phyloP scores from a whole-genome alignment of 768 basidiomycete genomes.

The Lactarius evosmus region DNA sequence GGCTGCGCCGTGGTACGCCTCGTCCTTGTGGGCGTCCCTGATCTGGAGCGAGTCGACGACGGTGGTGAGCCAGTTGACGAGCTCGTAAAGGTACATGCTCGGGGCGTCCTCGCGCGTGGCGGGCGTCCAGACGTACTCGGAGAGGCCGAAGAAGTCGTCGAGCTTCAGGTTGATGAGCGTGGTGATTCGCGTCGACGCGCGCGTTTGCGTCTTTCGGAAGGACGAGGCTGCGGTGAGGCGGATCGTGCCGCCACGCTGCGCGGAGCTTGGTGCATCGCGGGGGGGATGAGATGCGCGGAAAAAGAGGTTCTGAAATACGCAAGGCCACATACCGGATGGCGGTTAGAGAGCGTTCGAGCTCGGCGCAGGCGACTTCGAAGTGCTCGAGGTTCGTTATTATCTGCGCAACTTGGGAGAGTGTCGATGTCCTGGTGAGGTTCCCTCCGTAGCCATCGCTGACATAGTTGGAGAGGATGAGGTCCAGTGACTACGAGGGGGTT shows the following conservation, averaged over 20 bases:
- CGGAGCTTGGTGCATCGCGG: constrained; percentile 58
- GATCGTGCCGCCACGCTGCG: constrained; percentile 80
- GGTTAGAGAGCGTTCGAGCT: constrained; percentile 81
- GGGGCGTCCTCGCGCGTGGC: constrained; percentile 65
- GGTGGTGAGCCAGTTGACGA: constrained; percentile 94
- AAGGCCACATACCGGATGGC: constrained; percentile 59
- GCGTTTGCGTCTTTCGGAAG: constrained; percentile 65
- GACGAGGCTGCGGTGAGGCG: constrained; percentile 58
- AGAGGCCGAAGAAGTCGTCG: constrained; percentile 92
- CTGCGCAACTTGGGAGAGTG: constrained; percentile 87
- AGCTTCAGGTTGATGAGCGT: constrained; percentile 86
- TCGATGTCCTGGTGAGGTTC: constrained; percentile 70
- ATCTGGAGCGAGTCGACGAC: constrained; percentile 89
- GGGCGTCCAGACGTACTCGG: constrained; percentile 94
- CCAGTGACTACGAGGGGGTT: constrained; percentile 61
- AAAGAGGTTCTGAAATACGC: neutral
- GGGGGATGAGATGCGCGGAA: neutral
- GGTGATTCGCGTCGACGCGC: constrained; percentile 73
- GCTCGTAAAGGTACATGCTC: constrained; percentile 92
- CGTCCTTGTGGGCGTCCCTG: constrained; percentile 81
- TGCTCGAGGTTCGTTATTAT: constrained; percentile 91
- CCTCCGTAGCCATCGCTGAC: constrained; percentile 75
- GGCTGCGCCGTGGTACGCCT: constrained; percentile 87
- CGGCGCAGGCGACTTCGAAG: constrained; percentile 79
- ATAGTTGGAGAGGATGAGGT: constrained; percentile 70